phyloP scores from a whole-genome alignment of 1,284 basidiomycete species.

The Marasmius oreades region DNA sequence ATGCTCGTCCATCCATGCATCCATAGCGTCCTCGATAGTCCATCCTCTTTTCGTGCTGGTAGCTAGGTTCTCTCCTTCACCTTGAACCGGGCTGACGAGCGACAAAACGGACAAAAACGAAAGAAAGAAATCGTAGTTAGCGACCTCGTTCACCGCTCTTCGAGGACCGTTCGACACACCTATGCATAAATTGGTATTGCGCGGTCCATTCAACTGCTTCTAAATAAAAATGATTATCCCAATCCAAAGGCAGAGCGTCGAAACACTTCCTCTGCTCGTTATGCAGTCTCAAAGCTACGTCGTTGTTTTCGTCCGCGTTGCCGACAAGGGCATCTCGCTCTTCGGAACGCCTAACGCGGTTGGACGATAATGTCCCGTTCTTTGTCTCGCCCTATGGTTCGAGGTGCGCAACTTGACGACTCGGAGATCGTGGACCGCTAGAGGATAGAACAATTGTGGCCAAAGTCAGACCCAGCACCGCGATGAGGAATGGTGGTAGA shows the following conservation, averaged over 20 bases:
- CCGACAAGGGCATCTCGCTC: too few relatives aligned
- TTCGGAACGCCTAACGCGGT: too few relatives aligned
- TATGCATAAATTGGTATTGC: slow-evolving; percentile 18
- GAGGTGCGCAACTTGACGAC: too few relatives aligned
- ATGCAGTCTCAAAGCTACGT: too few relatives aligned
- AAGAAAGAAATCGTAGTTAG: neutral
- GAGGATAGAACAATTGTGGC: too few relatives aligned
- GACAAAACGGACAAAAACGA: neutral
- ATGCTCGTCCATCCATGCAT: neutral
- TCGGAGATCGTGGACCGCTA: too few relatives aligned
- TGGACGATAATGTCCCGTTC: too few relatives aligned
- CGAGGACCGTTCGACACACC: slow-evolving; percentile 6
- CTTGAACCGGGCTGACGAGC: neutral
- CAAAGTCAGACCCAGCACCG: neutral
- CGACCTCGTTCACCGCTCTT: neutral
- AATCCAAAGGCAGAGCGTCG: slow-evolving; percentile 9
- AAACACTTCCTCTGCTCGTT: too few relatives aligned
- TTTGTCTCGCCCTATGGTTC: too few relatives aligned
- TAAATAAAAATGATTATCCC: slow-evolving; percentile 16
- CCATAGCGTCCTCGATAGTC: neutral
- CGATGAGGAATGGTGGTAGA: neutral
- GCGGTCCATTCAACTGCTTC: slow-evolving; percentile 13
- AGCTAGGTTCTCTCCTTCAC: slow-evolving; percentile 5
- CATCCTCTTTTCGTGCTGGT: neutral
- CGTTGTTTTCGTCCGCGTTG: too few relatives aligned